These are phyloP conservation scores for Russula lepida DNA, from an alignment of 768 basidiomycete species.

Conservation along the genomic window DNA sequence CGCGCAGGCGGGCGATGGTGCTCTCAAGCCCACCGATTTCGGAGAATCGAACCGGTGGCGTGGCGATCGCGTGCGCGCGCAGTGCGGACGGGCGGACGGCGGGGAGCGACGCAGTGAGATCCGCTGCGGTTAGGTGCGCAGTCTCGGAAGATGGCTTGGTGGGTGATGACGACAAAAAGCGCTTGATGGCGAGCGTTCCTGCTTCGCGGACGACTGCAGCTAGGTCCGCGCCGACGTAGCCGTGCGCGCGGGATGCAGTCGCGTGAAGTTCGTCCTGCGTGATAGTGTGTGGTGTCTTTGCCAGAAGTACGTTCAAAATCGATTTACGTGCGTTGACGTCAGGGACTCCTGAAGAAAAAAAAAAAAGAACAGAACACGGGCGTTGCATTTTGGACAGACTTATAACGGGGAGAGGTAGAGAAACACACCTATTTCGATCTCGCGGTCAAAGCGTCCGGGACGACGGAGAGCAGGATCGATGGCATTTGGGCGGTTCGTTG, in stretches of 20 bases:
- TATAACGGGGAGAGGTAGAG: neutral
- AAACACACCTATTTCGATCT: conserved; percentile 82
- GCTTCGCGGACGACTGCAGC: conserved; percentile 89
- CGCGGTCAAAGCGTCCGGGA: conserved; percentile 88
- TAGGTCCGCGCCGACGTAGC: conserved; percentile 95
- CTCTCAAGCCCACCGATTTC: conserved; percentile 84
- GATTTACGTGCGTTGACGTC: conserved; percentile 76
- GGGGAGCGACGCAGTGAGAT: conserved; percentile 66
- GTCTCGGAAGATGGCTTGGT: conserved; percentile 16
- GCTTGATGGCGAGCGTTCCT: conserved; percentile 85
- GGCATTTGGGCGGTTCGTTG: conserved; percentile 91
- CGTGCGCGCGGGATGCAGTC: conserved; percentile 77
- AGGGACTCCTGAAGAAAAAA: conserved; percentile 63
- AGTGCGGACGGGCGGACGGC: conserved; percentile 86
- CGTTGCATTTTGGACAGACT: neutral
- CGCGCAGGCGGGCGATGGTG: conserved; percentile 78
- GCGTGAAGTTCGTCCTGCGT: conserved; percentile 47
- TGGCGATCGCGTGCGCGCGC: conserved; percentile 86
- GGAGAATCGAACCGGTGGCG: conserved; percentile 69
- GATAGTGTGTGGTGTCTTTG: conserved; percentile 72
- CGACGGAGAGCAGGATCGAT: conserved; percentile 88
- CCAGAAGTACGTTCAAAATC: conserved; percentile 79
- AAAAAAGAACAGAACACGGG: neutral
- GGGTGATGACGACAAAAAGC: conserved; percentile 43
- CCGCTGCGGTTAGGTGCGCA: conserved; percentile 41